phyloP scores from a whole-genome alignment of 345 rosid genomes.

The Camelina hispida region DNA sequence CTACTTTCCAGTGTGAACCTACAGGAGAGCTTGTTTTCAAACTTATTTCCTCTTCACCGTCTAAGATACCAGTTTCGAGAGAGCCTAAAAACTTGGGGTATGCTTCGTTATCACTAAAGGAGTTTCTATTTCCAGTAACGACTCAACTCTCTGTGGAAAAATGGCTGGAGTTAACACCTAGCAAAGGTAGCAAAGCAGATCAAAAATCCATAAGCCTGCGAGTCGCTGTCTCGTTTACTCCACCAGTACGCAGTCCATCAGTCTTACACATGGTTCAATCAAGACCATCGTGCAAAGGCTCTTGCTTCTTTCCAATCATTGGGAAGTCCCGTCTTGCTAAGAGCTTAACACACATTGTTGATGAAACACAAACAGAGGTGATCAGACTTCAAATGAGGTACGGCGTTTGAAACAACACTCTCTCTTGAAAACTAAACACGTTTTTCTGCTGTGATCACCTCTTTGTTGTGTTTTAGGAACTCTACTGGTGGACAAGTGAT shows the following conservation, averaged over 20 bases:
- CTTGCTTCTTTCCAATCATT: conserved; percentile 62
- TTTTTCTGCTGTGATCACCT: neutral
- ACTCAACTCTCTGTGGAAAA: conserved; percentile 72
- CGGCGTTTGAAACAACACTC: neutral
- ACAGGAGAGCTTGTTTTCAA: conserved; percentile 78
- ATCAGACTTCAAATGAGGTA: conserved; percentile 90
- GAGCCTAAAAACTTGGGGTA: conserved; percentile 64
- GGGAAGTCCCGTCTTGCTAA: conserved; percentile 55
- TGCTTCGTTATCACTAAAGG: conserved; percentile 61
- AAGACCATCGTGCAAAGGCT: conserved; percentile 47
- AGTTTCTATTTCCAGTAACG: conserved; percentile 60
- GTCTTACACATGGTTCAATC: conserved; percentile 61
- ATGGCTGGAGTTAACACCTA: conserved; percentile 74
- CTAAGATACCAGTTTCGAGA: conserved; percentile 45
- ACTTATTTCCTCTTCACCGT: conserved; percentile 62
- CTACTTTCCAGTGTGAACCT: conserved; percentile 81
- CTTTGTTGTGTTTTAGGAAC: conserved; percentile 49
- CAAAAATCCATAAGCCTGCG: conserved; percentile 63
- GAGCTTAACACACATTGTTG: conserved; percentile 52
- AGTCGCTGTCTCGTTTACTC: conserved; percentile 72
- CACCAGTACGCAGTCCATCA: conserved; percentile 62
- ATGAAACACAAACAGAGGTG: conserved; percentile 63
- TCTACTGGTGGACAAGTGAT: conserved; percentile 60
- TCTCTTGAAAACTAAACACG: neutral
- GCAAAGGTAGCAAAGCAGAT: conserved; percentile 47